Evolutionary conservation across 108 stramenopile genomes (phyloP).

Genomic region (Seminavis robusta): DNA sequence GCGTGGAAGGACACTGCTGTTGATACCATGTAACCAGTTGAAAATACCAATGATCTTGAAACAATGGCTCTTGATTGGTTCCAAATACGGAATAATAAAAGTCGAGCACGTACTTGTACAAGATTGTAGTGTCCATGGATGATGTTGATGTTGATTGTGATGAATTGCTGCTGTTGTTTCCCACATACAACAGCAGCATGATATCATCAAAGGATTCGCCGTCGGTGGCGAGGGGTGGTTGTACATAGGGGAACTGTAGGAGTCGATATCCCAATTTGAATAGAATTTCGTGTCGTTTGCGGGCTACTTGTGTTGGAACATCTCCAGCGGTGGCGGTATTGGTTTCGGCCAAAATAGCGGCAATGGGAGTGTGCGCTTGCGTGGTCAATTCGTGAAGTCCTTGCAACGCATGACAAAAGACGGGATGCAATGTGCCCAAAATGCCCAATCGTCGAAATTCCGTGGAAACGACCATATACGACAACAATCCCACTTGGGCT

Average conservation of each 20-base stretch:
- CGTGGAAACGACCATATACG: conserved; percentile 38
- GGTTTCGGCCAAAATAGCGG: conserved; percentile 50
- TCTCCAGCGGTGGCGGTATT: conserved; percentile 49
- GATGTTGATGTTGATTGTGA: not conserved
- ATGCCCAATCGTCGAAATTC: conserved; percentile 42
- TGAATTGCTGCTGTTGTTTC: conserved; percentile 1
- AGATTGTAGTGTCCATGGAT: conserved; percentile 29
- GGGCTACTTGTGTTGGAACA: conserved; percentile 34
- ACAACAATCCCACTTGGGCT: conserved; percentile 42
- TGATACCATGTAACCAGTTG: conserved; percentile 9
- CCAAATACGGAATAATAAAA: conserved; percentile 50
- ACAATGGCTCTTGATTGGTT: conserved; percentile 9
- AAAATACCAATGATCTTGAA: conserved; percentile 11
- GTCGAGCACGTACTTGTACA: conserved; percentile 40
- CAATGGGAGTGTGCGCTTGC: not conserved
- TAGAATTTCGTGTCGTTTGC: conserved; percentile 35
- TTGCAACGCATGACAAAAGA: conserved; percentile 33
- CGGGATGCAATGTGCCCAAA: conserved; percentile 25
- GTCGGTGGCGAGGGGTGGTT: conserved; percentile 36
- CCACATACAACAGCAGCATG: conserved; percentile 41
- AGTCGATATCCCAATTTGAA: conserved; percentile 48
- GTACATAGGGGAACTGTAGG: conserved; percentile 47
- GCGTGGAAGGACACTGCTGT: not conserved
- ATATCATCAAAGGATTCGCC: conserved; percentile 22
- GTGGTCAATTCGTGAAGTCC: conserved; percentile 14